Base-by-base conservation (phyloP, 371 early-diverging fungal species). In the Circinella minor region DNA sequence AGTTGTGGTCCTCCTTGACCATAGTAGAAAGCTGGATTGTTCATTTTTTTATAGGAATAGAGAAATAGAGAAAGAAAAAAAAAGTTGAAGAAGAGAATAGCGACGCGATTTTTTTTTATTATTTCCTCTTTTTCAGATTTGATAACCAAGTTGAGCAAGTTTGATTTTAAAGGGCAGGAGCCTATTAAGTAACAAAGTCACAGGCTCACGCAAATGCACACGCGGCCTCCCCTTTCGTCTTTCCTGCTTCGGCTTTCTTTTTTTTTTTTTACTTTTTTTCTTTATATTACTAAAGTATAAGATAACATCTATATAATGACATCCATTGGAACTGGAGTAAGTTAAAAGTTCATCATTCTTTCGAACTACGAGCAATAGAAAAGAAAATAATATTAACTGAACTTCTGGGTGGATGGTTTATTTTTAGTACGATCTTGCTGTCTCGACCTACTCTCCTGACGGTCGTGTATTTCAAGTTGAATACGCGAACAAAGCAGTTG, bases 401-500 rank as follows among this genome's bases (percentile, higher is more conserved):
- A 43, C 27, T 27, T 43, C 9, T 43, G 43, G 43, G 3, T 43
- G 43, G 46, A 51, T 51, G 34, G 51, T 65, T 47, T 36, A 27
- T 20, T 10, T 48, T 34, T 85, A 95, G 96, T 99, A 99, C 81
- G 99, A 99, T 86, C 87, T 98, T 69, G 95, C 97, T 39, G 94
- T 96, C 54, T 94, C 96, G 72, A 99, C 99, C 34, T 99, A 98
- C 80, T 98, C 99, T 51, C 98, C 99, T 61, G 99, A 99, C 80
- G 99, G 99, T 68, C 91, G 98, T 70, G 93, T 99, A 69, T 99
- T 98, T 83, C 99, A 99, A 83, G 95, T 97, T 57, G 99, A 99
- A 85, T 99, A 99, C 79, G 99, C 99, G 61, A 82, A 88, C 67
- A 98, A 99, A 82, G 99, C 99, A 47, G 98, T 98, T 38, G 98